phyloP scores from a whole-genome alignment of 2,329 filamentous ascomycete genomes.

The Botrytis aclada region DNA sequence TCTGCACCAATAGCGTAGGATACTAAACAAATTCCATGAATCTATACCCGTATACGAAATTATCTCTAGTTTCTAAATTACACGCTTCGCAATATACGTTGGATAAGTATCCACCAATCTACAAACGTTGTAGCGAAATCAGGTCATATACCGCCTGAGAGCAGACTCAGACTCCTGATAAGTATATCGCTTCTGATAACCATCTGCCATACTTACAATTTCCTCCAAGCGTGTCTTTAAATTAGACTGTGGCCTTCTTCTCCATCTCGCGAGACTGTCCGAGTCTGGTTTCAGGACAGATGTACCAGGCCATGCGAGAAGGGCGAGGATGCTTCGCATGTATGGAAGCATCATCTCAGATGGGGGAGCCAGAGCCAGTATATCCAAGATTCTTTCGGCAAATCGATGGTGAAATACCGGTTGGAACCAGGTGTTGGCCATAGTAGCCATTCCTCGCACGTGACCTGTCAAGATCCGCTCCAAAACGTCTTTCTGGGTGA shows the following conservation, averaged over 20 bases:
- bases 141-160: not conserved
- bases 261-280: not conserved
- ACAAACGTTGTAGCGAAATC: not conserved
- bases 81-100: not conserved
- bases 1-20: not conserved
- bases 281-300: not conserved
- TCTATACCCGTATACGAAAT: accelerated
- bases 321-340: not conserved
- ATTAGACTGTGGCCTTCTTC: not conserved
- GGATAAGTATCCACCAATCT: not conserved
- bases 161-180: not conserved
- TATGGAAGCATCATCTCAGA: not conserved
- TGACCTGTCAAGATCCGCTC: not conserved
- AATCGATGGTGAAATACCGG: not conserved
- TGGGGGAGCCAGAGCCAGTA: not conserved
- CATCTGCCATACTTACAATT: not conserved
- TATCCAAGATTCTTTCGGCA: not conserved
- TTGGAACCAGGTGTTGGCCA: not conserved
- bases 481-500: not conserved
- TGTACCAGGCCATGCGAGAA: not conserved
- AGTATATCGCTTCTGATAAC: not conserved
- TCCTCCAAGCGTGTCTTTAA: not conserved
- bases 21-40: not conserved
- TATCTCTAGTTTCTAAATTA: not conserved
- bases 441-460: not conserved